phyloP scores from a whole-genome alignment of 257 asterid species.

The Nicotiana attenuata region DNA sequence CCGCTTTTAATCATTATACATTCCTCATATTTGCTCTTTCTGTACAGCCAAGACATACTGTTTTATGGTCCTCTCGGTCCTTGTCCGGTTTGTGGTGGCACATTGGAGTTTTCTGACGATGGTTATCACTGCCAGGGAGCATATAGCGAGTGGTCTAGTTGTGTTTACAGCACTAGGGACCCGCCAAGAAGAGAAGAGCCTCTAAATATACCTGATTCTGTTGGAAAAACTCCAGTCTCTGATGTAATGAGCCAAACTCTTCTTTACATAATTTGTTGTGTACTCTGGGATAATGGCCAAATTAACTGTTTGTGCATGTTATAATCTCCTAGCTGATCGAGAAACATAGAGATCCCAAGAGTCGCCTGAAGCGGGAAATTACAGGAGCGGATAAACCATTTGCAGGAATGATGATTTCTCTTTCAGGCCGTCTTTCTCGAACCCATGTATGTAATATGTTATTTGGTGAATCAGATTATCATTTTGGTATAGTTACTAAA shows the following conservation, averaged over 20 bases:
- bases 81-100: constrained; percentile 56
- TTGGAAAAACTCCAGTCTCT: constrained; percentile 35
- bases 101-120: constrained; percentile 23
- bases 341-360: constrained; percentile 36
- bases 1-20: background rate
- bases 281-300: background rate
- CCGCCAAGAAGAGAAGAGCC: constrained; percentile 62
- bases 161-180: constrained; percentile 44
- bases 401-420: constrained; percentile 57
- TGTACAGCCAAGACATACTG: constrained; percentile 69
- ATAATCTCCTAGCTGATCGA: constrained; percentile 41
- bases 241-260: constrained; percentile 32
- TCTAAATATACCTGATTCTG: constrained; percentile 53
- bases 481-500: background rate
- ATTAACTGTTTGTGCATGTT: background rate
- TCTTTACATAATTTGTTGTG: background rate
- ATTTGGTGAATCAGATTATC: background rate
- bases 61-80: constrained; percentile 56
- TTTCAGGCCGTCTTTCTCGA: constrained; percentile 65
- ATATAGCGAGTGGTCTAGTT: constrained; percentile 71
- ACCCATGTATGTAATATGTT: constrained; percentile 43
- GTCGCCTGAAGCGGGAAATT: constrained; percentile 18
- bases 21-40: background rate
- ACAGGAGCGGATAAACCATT: constrained; percentile 42
- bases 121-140: constrained; percentile 49